Evolutionary conservation across 768 basidiomycete genomes (phyloP).

Genomic region (Tubosaeta sp.): DNA sequence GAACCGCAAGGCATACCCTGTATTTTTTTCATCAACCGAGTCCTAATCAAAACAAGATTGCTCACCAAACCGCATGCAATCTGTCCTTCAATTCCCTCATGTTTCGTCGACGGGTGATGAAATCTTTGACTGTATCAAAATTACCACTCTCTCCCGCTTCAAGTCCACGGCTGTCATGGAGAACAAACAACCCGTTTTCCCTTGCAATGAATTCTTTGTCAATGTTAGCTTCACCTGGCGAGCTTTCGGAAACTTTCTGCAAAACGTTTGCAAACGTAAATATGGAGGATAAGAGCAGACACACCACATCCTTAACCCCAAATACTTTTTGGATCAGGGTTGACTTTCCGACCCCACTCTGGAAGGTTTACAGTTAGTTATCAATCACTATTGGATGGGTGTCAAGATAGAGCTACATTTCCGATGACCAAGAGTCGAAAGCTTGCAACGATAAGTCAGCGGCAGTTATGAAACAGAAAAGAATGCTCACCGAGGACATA

Average conservation of each 20-base stretch:
- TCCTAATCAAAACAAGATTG: not conserved
- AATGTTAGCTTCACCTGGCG: not conserved
- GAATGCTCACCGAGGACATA: constrained; percentile 1
- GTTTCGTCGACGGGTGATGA: not conserved
- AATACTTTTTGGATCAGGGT: not conserved
- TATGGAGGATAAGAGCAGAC: not conserved
- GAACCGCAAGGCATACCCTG: constrained; percentile 1
- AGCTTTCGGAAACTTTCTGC: not conserved
- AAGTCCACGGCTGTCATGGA: not conserved
- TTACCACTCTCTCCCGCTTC: not conserved
- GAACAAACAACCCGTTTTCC: constrained; percentile 1
- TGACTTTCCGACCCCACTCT: constrained; percentile 1
- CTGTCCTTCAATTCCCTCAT: constrained; percentile 3
- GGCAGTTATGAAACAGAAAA: not conserved
- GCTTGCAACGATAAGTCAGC: not conserved
- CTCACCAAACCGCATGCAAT: constrained; percentile 10
- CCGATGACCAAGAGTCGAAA: not conserved
- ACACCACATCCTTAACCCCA: not conserved
- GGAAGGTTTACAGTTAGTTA: not conserved
- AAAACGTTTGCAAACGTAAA: not conserved
- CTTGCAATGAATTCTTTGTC: not conserved
- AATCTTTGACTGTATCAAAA: not conserved
- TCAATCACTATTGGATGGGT: not conserved
- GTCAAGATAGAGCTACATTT: not conserved
- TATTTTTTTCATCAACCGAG: not conserved